Evolutionary conservation across 192 early-diverging fungal species (phyloP), one percentile per base, ranked within the genome.

Genomic region (Paraglomus occultum): DNA sequence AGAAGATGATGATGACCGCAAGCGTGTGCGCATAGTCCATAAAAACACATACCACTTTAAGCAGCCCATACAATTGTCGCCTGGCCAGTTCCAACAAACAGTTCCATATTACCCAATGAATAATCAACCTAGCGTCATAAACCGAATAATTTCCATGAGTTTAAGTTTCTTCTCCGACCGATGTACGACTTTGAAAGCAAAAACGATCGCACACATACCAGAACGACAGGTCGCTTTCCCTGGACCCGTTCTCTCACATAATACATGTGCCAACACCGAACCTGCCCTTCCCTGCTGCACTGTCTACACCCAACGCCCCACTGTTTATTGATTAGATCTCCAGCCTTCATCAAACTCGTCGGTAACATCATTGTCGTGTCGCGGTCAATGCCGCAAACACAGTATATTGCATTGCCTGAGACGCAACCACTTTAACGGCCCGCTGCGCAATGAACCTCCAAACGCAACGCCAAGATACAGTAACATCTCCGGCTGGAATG

Each of bases 301-400:
- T 72, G 70, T 87, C 85, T 51, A 76, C 71, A 17, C 78, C 83
- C 6, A 87, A 68, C 0, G 69, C n/a, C 79, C 85, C 85, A 87
- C 22, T 83, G 85, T 58, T 87, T 83, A 59, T 84, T 81, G 65
- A 87, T 87, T 15, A 87, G 58, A 68, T 87, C 83, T 39, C 77
- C 78, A 2, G 80, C 76, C 43, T 83, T 81, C 66, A 87, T 71
- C 9, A 87, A 63, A 46, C 74, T 74, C 4, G 77, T 73, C 1
- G 85, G 85, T 11, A 87, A 49, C 8, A 80, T 74, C 6, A 87
- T 64, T 14, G 85, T 81, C 53, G 71, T 79, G n/a, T n/a, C n/a
- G n/a, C n/a, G 20, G 80, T 79, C 71, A 83, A 76, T 8, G 81
- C 76, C 23, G 75, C 74, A 61, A 86, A 79, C 17, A 81, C 85